Percentiles rank a stretch among this genome's conserved stretches.
Evolutionary conservation across 2,329 filamentous ascomycete genomes (phyloP).

Genomic region (Verticillium nonalfalfae): DNA sequence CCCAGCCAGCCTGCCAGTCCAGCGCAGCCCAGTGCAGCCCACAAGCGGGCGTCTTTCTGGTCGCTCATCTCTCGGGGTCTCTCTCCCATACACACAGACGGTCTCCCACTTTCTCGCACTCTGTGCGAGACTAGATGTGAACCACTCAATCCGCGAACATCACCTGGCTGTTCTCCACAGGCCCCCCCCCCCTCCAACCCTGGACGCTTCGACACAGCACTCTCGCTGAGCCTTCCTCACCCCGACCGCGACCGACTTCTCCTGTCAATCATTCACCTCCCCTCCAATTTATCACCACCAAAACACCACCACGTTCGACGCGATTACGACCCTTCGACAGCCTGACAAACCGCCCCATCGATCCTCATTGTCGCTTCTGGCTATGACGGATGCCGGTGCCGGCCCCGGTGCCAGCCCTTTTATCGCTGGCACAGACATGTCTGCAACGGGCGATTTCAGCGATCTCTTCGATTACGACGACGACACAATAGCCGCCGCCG

Average conservation of each 20-base stretch:
- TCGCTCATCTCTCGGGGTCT: too few species aligned
- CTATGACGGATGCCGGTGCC: conserved; percentile 15
- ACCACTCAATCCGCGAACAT: background rate
- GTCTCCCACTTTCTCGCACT: background rate
- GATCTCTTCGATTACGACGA: conserved; percentile 31
- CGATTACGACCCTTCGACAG: background rate
- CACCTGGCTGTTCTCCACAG: background rate
- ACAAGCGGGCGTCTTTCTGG: background rate
- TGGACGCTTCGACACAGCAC: background rate
- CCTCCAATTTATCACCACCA: background rate
- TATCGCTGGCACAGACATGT: conserved; percentile 28
- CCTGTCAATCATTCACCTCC: background rate
- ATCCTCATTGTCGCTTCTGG: conserved; percentile 1
- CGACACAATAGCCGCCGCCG: conserved; percentile 20
- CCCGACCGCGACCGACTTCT: background rate
- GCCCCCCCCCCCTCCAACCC: background rate
- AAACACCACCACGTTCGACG: background rate
- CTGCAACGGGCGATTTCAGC: conserved; percentile 18
- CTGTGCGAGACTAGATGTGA: background rate
- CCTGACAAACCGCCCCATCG: background rate
- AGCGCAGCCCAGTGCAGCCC: background rate
- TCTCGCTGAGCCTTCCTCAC: background rate
- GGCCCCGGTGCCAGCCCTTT: conserved; percentile 26
- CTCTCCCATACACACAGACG: too few species aligned
- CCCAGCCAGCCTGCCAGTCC: background rate